Evolutionary conservation across 192 early-diverging fungal species (phyloP), one percentile per base, ranked within the genome.

Genomic region (Podila minutissima): DNA sequence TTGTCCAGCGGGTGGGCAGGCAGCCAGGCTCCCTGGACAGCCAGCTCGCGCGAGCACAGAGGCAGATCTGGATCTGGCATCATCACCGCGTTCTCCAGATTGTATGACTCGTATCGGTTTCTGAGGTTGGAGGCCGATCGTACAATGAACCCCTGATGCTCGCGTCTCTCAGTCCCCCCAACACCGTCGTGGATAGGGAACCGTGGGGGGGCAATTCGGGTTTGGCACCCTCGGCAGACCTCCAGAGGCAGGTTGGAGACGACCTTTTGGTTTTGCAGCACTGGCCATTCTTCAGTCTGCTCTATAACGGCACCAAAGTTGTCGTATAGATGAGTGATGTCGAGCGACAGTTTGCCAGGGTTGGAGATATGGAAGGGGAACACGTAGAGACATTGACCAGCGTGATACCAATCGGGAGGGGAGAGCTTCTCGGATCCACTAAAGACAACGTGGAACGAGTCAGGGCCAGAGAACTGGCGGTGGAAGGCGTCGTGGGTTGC

Each of bases 361-460:
- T 77, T 77, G 29, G 75, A 77, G 63, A 77, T 71, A 20, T 77
- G 75, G 50, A 77, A 77, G 10, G 75, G 75, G 29, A 77, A 77
- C 5, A 77, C 64, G n/a, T 77, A 77, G 32, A 77, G 75, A 49
- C 75, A 77, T 57, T 70, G 75, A 1, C 64, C 63, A 0, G 75
- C 62, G 41, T 70, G 68, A 41, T 79, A 72, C 75, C 69, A 72
- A 11, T 79, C 69, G 9, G 75, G 75, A 3, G 75, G 75, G 3
- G 75, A 62, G 2, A 79, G 69, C 24, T 79, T 79, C 41, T 71
- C 69, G 20, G 69, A 48, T 13, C 75, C 75, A 48, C 59, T 62
- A 26, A 79, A 79, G n/a, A 79, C 65, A 0, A 79, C 69, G n/a
- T 79, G 59, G 64, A 79, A 79, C 5, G 75, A 64, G 31, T 79